Evolutionary conservation across 1,139 yeast species (phyloP), one percentile per base, ranked within the genome.

Genomic region (Taphrina sp.): DNA sequence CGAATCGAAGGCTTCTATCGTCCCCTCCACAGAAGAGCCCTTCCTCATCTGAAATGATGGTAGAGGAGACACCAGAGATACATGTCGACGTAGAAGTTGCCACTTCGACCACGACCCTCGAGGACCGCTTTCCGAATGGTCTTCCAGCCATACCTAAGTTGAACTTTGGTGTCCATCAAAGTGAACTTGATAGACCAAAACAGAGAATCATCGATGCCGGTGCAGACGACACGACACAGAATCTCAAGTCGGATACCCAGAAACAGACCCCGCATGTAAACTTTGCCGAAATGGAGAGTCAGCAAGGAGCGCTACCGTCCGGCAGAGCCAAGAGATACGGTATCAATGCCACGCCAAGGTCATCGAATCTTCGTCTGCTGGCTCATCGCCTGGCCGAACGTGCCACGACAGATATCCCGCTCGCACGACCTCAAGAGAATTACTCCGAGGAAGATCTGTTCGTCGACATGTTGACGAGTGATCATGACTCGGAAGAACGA

Each of bases 111-210:
- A 26, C 31, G 7, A 26, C 31, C 12, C 7, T 12, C 12, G n/a
- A n/a, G n/a, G n/a, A n/a, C n/a, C n/a, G n/a, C n/a, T n/a, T n/a
- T n/a, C 12, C 31, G 10, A 26, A 12, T 26, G 31, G 17, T 16
- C 7, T 43, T 10, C 47, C 38, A 19, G 20, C 5, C 12, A 19
- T 43, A 31, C 47, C 47, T 16, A 43, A 43, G 17, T 22, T 43
- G 16, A 29, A 43, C 17, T 43, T 43, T 31, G 47, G 47, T 4
- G 12, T n/a, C n/a, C n/a, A n/a, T n/a, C 28, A 19, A 38, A 14
- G 43, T 38, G 3, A 17, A 28, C 14, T n/a, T n/a, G 12, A 10
- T 12, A 22, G 39, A 17, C n/a, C 5, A 10, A 10, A 24, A 35
- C 8, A 14, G 8, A 19, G 24, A 35, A 17, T 3, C 20, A 8